A percentile compares a stretch with the other conserved stretches of the same genome.
These are phyloP conservation scores for Thielaviopsis euricoi DNA, from an alignment of 2,329 filamentous ascomycete species.

Conservation along the genomic window DNA sequence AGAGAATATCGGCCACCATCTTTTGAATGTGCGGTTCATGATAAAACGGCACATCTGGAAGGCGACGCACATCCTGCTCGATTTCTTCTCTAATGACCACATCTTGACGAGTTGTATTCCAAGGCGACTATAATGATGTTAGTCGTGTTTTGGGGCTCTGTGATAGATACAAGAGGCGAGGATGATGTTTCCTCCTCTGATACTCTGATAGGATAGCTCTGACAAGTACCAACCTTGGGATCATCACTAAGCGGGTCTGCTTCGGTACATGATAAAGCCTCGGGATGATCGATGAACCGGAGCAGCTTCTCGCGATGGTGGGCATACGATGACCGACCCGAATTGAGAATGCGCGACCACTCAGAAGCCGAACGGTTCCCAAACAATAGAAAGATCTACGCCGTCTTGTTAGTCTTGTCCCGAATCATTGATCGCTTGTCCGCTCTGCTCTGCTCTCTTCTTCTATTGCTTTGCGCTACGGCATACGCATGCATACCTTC, in stretches of 20 bases:
- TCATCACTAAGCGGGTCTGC: constrained; percentile 81
- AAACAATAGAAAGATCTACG: constrained; percentile 65
- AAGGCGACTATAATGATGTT: constrained; percentile 55
- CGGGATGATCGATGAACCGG: constrained; percentile 68
- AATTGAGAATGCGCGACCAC: constrained; percentile 52
- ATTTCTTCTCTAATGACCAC: constrained; percentile 78
- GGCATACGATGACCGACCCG: constrained; percentile 58
- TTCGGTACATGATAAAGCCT: constrained; percentile 53
- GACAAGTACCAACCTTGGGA: constrained; percentile 28
- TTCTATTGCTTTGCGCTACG: neutral
- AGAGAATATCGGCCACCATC: constrained; percentile 75
- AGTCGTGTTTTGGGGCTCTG: neutral
- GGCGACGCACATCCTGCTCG: constrained; percentile 80
- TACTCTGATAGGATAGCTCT: neutral
- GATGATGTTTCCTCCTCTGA: no score
- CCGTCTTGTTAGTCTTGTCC: neutral
- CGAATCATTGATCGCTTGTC: neutral
- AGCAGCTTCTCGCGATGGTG: constrained; percentile 59
- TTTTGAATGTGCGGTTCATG: constrained; percentile 62
- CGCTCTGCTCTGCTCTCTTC: neutral
- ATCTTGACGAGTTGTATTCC: constrained; percentile 73
- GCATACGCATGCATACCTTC: constrained; percentile 47
- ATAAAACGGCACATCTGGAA: constrained; percentile 85
- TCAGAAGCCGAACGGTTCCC: constrained; percentile 43
- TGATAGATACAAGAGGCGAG: no score